Evolutionary conservation across 2,329 filamentous ascomycete species (phyloP).

Genomic region (Claviceps sorghi): DNA sequence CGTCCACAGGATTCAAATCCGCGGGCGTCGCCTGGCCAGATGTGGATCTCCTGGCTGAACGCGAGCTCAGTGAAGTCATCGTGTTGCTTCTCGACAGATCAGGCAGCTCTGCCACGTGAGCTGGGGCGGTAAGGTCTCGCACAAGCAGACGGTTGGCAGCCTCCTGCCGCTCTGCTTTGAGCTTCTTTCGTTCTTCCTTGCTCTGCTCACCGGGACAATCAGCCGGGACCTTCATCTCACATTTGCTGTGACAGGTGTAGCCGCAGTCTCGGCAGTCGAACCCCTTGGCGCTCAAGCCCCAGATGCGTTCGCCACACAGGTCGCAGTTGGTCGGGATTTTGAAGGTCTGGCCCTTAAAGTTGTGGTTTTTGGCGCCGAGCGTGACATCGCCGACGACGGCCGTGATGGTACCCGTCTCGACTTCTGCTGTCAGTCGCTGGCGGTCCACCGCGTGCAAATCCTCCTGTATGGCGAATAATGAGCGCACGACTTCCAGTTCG

Average conservation of each 20-base stretch:
- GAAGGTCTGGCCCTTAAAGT: constrained; percentile 97
- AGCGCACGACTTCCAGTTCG: constrained; percentile 69
- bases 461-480: constrained; percentile 76
- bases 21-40: constrained; percentile 34
- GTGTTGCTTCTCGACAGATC: constrained; percentile 68
- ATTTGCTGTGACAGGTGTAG: constrained; percentile 97
- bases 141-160: constrained; percentile 49
- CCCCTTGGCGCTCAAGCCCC: constrained; percentile 91
- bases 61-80: constrained; percentile 79
- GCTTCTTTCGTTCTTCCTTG: constrained; percentile 90
- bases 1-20: constrained; percentile 28
- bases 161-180: constrained; percentile 75
- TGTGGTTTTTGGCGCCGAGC: constrained; percentile 83
- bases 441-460: constrained; percentile 72
- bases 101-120: constrained; percentile 47
- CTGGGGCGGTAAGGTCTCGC: constrained; percentile 24
- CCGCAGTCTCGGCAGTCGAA: constrained; percentile 94
- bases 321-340: constrained; percentile 99
- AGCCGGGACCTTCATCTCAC: constrained; percentile 95
- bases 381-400: constrained; percentile 82
- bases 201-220: constrained; percentile 87
- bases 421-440: constrained; percentile 72
- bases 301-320: constrained; percentile 88
- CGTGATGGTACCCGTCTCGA: constrained; percentile 90
- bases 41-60: constrained; percentile 52